Evolutionary conservation across 345 rosid genomes (phyloP), one percentile per base, ranked within the genome.

Genomic region (Sapria himalayana): DNA sequence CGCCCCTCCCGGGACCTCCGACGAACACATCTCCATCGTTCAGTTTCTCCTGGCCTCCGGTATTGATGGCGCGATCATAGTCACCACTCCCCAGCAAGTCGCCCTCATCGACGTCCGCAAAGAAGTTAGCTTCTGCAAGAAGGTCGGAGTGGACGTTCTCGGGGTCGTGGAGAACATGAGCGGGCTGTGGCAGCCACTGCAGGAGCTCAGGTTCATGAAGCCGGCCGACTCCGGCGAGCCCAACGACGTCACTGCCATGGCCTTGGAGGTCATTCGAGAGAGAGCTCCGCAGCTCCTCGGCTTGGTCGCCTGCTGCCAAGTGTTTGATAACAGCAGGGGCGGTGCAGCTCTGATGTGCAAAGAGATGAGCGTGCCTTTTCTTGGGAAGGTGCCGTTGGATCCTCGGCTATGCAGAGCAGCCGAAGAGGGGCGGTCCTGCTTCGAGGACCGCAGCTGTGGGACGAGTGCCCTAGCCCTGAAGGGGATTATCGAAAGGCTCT

Each of bases 161-260:
- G 93, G 97, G 33, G 94, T 86, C 2, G 94, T 86, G n/a, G 98
- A 86, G 59, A 86, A 82, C 63, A 86, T 82, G 98, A 86, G 98
- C 45, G 85, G 93, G 35, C 59, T 86, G 49, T 69, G 67, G 55
- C 98, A 86, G 36, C 71, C 76, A 2, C 44, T 86, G 52, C 55
- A 42, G 4, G 91, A 78, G 60, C 66, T 78, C 51, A 72, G 54
- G 47, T 86, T 81, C 44, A 37, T 65, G 64, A 74, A 52, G 61
- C 25, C 47, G 49, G 49, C 66, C 0, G 85, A 56, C 37, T 37
- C 43, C 0, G 89, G 73, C 15, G 80, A 67, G 20, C 85, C 61
- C 25, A 25, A 40, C 15, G 91, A 86, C 31, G 63, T 78, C 29
- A 76, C 97, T 0, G 54, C 70, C 60, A 56, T 57, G 25, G 62